phyloP scores from a whole-genome alignment of 306 rosid species.

The Ormosia semicastrata region DNA sequence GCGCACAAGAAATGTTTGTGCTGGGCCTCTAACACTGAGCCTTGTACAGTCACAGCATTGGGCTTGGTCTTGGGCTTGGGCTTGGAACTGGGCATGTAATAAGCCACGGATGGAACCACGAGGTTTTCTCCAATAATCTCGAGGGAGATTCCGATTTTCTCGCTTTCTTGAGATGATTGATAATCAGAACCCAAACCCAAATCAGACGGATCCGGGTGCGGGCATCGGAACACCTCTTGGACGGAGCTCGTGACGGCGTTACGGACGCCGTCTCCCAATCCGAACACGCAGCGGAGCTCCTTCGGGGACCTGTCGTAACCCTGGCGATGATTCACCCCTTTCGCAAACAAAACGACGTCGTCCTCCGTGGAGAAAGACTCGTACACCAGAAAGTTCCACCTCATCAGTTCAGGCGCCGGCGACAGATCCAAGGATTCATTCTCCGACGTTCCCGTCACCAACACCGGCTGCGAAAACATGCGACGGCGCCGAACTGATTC shows the following conservation, averaged over 20 bases:
- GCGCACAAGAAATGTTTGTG: conserved; percentile 57
- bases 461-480: conserved; percentile 43
- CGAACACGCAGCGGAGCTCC: conserved; percentile 58
- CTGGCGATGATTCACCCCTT: conserved; percentile 63
- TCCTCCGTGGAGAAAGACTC: conserved; percentile 56
- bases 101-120: conserved; percentile 62
- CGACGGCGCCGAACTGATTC: conserved; percentile 36
- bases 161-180: background rate
- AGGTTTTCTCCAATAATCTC: conserved; percentile 38
- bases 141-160: conserved; percentile 45
- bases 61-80: background rate
- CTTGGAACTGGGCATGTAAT: conserved; percentile 34
- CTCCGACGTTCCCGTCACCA: conserved; percentile 20
- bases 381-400: conserved; percentile 60
- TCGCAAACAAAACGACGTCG: conserved; percentile 67
- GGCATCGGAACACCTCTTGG: conserved; percentile 77
- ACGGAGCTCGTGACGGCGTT: conserved; percentile 53
- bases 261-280: background rate
- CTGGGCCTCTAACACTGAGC: background rate
- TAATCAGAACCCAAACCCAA: background rate
- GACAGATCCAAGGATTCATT: background rate
- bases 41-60: background rate
- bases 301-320: conserved; percentile 37
- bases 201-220: conserved; percentile 45
- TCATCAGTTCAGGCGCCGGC: conserved; percentile 30